Conservation (phyloP, 371 early-diverging fungal species). For the Rhizomucor pusillus region DNA sequence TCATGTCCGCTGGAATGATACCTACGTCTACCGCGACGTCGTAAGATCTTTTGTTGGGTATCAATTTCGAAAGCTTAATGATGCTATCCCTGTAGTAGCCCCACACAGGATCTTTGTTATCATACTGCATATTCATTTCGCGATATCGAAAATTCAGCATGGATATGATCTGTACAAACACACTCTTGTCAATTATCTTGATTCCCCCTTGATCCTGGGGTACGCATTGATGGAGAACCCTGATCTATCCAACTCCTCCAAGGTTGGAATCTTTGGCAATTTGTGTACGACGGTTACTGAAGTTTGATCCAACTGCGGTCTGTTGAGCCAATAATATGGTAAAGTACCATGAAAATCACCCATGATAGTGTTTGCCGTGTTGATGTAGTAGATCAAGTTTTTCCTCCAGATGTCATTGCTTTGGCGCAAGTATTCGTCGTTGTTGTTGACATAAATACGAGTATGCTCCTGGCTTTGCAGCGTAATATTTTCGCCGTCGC, state of each 20-base stretch:
- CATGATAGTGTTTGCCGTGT: conserved; percentile 8
- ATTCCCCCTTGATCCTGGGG: conserved; percentile 10
- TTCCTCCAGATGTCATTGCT: background rate
- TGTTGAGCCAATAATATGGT: conserved; percentile 10
- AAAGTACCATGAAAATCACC: conserved; percentile 11
- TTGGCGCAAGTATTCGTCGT: too few species aligned
- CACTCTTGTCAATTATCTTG: conserved; percentile 9
- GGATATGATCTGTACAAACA: conserved; percentile 10
- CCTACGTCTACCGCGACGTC: conserved; percentile 15
- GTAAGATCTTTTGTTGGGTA: conserved; percentile 12
- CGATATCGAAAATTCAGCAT: conserved; percentile 11
- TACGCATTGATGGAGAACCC: conserved; percentile 8
- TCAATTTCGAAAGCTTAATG: conserved; percentile 9
- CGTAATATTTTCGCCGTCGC: too few species aligned
- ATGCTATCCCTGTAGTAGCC: conserved; percentile 9
- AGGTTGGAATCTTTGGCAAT: conserved; percentile 8
- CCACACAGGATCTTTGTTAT: conserved; percentile 1
- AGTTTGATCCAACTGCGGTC: background rate
- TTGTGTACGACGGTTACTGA: background rate
- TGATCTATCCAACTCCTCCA: conserved; percentile 10
- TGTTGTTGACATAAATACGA: too few species aligned
- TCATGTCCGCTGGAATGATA: conserved; percentile 12
- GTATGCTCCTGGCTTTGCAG: too few species aligned
- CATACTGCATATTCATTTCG: background rate
- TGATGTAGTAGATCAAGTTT: conserved; percentile 4